Evolutionary conservation across 2,329 filamentous ascomycete species (phyloP).

Genomic region (Parastagonospora nodorum): DNA sequence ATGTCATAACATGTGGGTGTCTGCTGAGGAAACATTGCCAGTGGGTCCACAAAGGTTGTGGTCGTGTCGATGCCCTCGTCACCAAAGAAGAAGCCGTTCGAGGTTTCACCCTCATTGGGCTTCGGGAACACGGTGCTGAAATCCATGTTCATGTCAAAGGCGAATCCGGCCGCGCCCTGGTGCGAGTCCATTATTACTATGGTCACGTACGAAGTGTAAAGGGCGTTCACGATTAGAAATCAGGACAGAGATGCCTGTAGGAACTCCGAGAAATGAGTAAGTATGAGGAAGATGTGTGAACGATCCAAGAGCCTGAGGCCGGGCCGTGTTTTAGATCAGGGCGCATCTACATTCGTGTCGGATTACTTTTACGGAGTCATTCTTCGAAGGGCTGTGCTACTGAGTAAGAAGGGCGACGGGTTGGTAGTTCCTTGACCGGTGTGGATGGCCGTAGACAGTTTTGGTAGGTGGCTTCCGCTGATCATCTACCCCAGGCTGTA

Average conservation of each 20-base stretch:
- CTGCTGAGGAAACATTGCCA: constrained; percentile 26
- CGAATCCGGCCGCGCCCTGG: constrained; percentile 32
- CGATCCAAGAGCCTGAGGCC: constrained; percentile 39
- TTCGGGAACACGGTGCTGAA: constrained; percentile 37
- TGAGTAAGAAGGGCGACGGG: too few relatives aligned
- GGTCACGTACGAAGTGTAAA: constrained; percentile 19
- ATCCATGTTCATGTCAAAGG: constrained; percentile 40
- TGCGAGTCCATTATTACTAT: constrained; percentile 24
- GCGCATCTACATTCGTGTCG: constrained; percentile 13
- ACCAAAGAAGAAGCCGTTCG: constrained; percentile 33
- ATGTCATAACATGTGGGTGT: constrained; percentile 22
- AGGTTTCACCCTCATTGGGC: constrained; percentile 38
- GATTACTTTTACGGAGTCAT: background rate
- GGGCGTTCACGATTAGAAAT: constrained; percentile 28
- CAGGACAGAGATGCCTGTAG: constrained; percentile 18
- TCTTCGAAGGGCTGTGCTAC: too few relatives aligned
- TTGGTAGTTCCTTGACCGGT: too few relatives aligned
- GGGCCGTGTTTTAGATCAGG: constrained; percentile 31
- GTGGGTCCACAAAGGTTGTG: constrained; percentile 23
- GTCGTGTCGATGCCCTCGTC: constrained; percentile 44
- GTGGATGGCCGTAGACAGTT: too few relatives aligned
- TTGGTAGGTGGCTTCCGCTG: too few relatives aligned
- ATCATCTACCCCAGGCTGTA: too few relatives aligned
- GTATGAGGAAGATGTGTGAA: constrained; percentile 23
- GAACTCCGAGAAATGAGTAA: constrained; percentile 29